Percentiles rank a stretch among this genome's conserved stretches.
These are phyloP conservation scores for Lactifluus hygrophoroides DNA, from an alignment of 768 basidiomycete genomes.

Conservation along the genomic window DNA sequence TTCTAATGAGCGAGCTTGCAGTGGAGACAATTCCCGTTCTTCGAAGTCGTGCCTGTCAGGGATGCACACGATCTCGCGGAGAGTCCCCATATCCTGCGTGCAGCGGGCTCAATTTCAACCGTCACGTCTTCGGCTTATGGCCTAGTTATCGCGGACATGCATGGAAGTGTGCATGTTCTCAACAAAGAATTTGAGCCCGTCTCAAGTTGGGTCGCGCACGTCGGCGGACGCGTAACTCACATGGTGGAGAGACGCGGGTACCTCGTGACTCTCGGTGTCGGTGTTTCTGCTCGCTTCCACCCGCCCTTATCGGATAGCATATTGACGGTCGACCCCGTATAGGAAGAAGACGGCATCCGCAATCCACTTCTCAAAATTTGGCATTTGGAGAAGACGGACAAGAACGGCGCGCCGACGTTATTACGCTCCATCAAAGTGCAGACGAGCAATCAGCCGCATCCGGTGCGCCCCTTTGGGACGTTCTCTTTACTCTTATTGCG, in stretches of 20 bases:
- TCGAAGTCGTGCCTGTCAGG: conserved; percentile 67
- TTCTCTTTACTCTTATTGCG: not conserved
- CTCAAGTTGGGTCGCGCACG: conserved; percentile 73
- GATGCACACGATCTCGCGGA: conserved; percentile 69
- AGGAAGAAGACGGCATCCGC: conserved; percentile 70
- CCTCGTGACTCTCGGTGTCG: conserved; percentile 82
- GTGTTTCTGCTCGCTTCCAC: conserved; percentile 26
- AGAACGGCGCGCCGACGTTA: conserved; percentile 52
- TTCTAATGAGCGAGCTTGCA: conserved; percentile 29
- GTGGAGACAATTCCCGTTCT: conserved; percentile 91
- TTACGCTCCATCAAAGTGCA: conserved; percentile 74
- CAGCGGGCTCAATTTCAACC: conserved; percentile 65
- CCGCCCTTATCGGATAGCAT: not conserved
- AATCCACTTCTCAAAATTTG: conserved; percentile 79
- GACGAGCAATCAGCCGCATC: conserved; percentile 67
- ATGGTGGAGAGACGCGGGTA: conserved; percentile 76
- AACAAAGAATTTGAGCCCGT: conserved; percentile 64
- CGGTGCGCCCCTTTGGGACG: conserved; percentile 34
- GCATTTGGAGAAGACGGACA: conserved; percentile 70
- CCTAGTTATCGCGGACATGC: conserved; percentile 74
- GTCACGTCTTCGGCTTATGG: conserved; percentile 55
- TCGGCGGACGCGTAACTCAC: conserved; percentile 74
- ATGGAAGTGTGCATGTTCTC: conserved; percentile 73
- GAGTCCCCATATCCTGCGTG: conserved; percentile 69
- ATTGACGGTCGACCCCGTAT: not conserved